A percentile compares a stretch with the other conserved stretches of the same genome.
These are phyloP conservation scores for Neurospora sp. DNA, from an alignment of 495 filamentous ascomycete genomes.

Conservation along the genomic window DNA sequence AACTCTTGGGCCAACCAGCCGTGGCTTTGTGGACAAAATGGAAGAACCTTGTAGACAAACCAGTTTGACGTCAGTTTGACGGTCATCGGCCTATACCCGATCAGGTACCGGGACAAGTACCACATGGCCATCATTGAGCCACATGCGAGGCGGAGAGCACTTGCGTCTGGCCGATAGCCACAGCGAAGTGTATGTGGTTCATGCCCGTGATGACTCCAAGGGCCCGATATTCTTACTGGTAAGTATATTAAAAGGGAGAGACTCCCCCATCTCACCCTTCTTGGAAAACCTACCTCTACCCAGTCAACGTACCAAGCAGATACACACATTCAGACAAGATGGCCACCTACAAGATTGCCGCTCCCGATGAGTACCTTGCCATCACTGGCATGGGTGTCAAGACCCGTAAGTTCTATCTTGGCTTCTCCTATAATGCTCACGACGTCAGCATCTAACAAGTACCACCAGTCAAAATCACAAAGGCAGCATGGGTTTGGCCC, in stretches of 20 bases:
- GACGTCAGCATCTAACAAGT: not conserved
- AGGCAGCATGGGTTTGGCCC: slow-evolving; percentile 60
- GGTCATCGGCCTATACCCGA: not conserved
- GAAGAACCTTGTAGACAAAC: not conserved
- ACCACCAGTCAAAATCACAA: slow-evolving; percentile 50
- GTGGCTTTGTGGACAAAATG: not conserved
- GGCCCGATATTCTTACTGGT: not conserved
- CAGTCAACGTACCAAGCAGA: not conserved
- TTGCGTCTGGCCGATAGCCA: not conserved
- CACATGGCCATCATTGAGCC: not conserved
- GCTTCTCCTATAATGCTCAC: not conserved
- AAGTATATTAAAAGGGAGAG: not conserved
- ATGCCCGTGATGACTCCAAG: not conserved
- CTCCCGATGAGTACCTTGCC: slow-evolving; percentile 60
- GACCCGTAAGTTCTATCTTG: slow-evolving; percentile 17
- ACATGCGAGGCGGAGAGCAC: not conserved
- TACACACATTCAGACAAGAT: slow-evolving; percentile 17
- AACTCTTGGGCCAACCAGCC: not conserved
- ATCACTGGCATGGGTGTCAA: slow-evolving; percentile 67
- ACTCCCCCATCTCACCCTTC: not conserved
- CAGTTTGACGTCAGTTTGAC: not conserved
- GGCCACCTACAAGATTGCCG: slow-evolving; percentile 35
- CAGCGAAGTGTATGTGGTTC: not conserved
- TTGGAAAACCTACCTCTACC: not conserved
- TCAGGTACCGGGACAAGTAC: not conserved